A percentile compares a stretch with the other conserved stretches of the same genome.
Evolutionary conservation across 257 asterid species (phyloP).

Genomic region (Jaltomata sinuosa): DNA sequence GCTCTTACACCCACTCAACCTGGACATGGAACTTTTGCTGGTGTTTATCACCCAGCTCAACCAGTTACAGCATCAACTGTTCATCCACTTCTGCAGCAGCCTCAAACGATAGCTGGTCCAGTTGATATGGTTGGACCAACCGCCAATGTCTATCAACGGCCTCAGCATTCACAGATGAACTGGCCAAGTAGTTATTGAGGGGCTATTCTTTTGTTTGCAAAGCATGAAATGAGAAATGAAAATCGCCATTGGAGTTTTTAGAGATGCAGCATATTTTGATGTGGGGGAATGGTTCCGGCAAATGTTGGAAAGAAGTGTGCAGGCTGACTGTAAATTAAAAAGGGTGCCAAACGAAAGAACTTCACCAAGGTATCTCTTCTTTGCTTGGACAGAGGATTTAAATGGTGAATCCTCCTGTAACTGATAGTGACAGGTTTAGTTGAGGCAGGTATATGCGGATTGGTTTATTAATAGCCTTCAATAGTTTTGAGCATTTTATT

Average conservation of each 20-base stretch:
- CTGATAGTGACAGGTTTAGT: conserved; percentile 26
- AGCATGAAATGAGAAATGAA: conserved; percentile 12
- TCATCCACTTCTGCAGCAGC: conserved; percentile 75
- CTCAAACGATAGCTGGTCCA: conserved; percentile 66
- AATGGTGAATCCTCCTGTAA: conserved; percentile 44
- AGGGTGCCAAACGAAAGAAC: conserved; percentile 27
- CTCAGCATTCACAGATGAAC: conserved; percentile 73
- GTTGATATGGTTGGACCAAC: conserved; percentile 73
- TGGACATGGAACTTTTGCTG: conserved; percentile 67
- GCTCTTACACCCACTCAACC: conserved; percentile 66
- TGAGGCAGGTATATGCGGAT: conserved; percentile 27
- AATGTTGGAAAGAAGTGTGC: conserved; percentile 15
- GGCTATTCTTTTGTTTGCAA: conserved; percentile 4
- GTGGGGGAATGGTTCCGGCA: conserved; percentile 13
- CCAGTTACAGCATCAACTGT: conserved; percentile 51
- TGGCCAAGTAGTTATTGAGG: conserved; percentile 80
- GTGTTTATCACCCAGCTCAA: conserved; percentile 74
- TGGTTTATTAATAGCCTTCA: conserved; percentile 16
- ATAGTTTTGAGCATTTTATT: conserved; percentile 2
- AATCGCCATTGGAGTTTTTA: conserved; percentile 16
- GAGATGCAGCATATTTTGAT: conserved; percentile 25
- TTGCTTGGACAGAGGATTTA: conserved; percentile 15
- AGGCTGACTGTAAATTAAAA: conserved; percentile 33
- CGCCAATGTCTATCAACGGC: conserved; percentile 67
- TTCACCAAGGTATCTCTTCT: conserved; percentile 18